These are phyloP conservation scores for Nothophoma quercina DNA, from an alignment of 2,329 filamentous ascomycete genomes.

Conservation along the genomic window DNA sequence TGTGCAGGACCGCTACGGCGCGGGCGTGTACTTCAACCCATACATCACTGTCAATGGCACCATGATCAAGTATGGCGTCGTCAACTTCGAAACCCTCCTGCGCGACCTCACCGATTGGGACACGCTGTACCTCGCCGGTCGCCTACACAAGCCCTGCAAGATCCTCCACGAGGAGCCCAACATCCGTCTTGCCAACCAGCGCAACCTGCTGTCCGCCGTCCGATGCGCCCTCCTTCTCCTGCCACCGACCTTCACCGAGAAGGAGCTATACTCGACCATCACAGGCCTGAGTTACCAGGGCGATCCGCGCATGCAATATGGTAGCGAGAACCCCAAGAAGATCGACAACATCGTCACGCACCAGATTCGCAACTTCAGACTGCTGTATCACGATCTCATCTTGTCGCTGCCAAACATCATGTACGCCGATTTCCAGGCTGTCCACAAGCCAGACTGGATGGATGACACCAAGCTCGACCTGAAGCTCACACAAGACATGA, in stretches of 20 bases:
- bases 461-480: slow-evolving; percentile 66
- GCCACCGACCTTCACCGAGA: slow-evolving; percentile 83
- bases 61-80: slow-evolving; percentile 97
- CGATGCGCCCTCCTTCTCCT: slow-evolving; percentile 88
- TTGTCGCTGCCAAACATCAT: slow-evolving; percentile 87
- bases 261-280: slow-evolving; percentile 88
- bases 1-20: slow-evolving; percentile 87
- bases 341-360: slow-evolving; percentile 92
- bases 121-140: slow-evolving; percentile 93
- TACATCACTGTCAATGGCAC: slow-evolving; percentile 95
- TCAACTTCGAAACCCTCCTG: slow-evolving; percentile 89
- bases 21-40: slow-evolving; percentile 97
- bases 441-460: slow-evolving; percentile 65
- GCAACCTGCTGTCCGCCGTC: slow-evolving; percentile 91
- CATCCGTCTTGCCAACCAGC: slow-evolving; percentile 92
- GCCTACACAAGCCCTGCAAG: slow-evolving; percentile 96
- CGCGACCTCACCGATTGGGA: slow-evolving; percentile 89
- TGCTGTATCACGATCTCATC: slow-evolving; percentile 88
- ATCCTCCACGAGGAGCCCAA: slow-evolving; percentile 93
- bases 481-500: slow-evolving; percentile 86
- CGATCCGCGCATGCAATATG: slow-evolving; percentile 92
- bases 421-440: slow-evolving; percentile 72
- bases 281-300: slow-evolving; percentile 93
- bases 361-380: slow-evolving; percentile 89
- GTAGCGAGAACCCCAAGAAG: slow-evolving; percentile 90